These are phyloP conservation scores for Nicotiana tomentosiformis DNA, from an alignment of 257 asterid species.

Conservation along the genomic window DNA sequence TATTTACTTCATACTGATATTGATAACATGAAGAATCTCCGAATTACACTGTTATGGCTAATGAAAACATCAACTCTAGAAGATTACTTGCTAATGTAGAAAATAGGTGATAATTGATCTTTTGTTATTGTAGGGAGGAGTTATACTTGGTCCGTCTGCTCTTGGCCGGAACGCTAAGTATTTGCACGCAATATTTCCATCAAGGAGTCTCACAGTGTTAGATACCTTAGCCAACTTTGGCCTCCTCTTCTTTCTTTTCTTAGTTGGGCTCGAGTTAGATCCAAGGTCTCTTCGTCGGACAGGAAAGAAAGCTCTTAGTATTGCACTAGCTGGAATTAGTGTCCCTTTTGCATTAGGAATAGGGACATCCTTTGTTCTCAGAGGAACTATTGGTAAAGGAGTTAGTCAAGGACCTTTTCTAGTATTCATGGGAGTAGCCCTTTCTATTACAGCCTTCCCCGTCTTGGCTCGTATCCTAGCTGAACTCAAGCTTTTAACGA, in stretches of 20 bases:
- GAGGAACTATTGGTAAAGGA: constrained; percentile 17
- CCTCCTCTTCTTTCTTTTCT: constrained; percentile 30
- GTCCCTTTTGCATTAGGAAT: constrained; percentile 26
- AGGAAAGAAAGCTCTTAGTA: constrained; percentile 25
- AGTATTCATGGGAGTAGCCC: constrained; percentile 32
- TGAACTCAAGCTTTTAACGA: constrained; percentile 29
- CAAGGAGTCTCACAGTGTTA: constrained; percentile 26
- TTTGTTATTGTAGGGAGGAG: constrained; percentile 24
- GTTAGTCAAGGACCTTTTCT: constrained; percentile 20
- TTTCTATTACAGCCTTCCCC: constrained; percentile 37
- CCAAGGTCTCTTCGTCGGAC: constrained; percentile 21
- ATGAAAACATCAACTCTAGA: not conserved
- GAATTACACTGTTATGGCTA: too few relatives aligned
- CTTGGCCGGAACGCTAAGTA: constrained; percentile 23
- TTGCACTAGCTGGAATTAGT: constrained; percentile 26
- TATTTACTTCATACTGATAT: too few relatives aligned
- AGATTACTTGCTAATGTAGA: not conserved
- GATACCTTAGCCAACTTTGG: constrained; percentile 32
- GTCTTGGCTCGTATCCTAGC: constrained; percentile 35
- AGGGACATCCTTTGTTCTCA: constrained; percentile 24
- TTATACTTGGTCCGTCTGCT: constrained; percentile 32
- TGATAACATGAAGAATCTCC: too few relatives aligned
- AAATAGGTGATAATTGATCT: not conserved
- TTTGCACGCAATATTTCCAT: constrained; percentile 21
- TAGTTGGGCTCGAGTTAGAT: constrained; percentile 33